A percentile compares a stretch with the other conserved stretches of the same genome.
phyloP scores from a whole-genome alignment of 2,329 filamentous ascomycete species.

The Colletotrichum sp. region DNA sequence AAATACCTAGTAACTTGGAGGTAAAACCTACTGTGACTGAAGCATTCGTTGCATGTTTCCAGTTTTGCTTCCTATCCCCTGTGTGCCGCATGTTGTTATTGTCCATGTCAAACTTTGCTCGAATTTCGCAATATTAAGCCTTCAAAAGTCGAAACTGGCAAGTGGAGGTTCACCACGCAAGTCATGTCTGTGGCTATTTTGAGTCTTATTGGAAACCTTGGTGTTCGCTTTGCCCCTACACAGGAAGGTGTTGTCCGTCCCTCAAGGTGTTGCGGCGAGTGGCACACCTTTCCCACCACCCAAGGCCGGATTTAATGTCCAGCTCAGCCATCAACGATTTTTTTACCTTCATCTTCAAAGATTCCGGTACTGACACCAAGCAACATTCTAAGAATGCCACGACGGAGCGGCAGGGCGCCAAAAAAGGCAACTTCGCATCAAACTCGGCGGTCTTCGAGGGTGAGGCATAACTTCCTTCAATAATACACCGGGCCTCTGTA shows the following conservation, averaged over 20 bases:
- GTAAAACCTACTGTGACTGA: neutral
- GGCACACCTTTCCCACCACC: rapidly evolving
- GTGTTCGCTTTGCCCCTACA: rapidly evolving
- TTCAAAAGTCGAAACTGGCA: neutral
- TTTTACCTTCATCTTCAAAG: neutral
- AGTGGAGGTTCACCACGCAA: neutral
- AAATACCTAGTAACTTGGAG: too few species aligned
- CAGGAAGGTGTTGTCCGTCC: neutral
- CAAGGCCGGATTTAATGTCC: rapidly evolving
- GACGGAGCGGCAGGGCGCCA: neutral
- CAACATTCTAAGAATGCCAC: neutral
- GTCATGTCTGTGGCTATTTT: rapidly evolving
- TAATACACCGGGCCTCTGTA: rapidly evolving
- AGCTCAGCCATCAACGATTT: rapidly evolving
- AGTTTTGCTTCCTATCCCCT: neutral
- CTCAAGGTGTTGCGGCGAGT: neutral
- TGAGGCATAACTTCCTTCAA: neutral
- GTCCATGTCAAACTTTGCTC: neutral
- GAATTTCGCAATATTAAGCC: rapidly evolving
- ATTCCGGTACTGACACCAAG: neutral
- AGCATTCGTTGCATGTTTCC: neutral
- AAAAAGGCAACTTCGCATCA: neutral
- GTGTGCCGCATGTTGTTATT: rapidly evolving
- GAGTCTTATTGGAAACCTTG: neutral
- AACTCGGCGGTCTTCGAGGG: neutral